Base-by-base conservation (phyloP, 2,329 filamentous ascomycete species). In the Sporothrix sp. region DNA sequence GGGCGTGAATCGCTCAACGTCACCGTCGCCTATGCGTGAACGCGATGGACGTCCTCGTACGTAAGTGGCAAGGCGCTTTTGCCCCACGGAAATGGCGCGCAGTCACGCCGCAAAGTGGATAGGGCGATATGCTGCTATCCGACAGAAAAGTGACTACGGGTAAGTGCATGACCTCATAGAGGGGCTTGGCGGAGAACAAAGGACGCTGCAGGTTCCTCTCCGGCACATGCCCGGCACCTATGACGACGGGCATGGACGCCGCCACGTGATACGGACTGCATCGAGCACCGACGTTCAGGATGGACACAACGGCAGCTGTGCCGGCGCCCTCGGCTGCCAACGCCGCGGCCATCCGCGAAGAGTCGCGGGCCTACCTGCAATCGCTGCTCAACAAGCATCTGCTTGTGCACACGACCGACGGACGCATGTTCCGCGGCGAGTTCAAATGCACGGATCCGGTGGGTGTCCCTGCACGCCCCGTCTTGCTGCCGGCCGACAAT, bases 401-500 rank as follows among this genome's bases (percentile, higher is more conserved):
- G 30, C 83, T 89, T 52, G 71, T 97, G 50, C 79, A 85, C 59
- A 87, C 85, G 13, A 86, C 81, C 4, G 91, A 97, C 64, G 81
- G 79, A 14, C 86, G 93, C 54, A 82, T 95, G 65, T 98, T 97
- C 66, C 80, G 89, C 50, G 93, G 93, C 18, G 76, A 82, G 56
- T 86, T 98, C 69, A 96, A 94, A 68, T 98, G 93, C 71, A 96
- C 90, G 27, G 93, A 98, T 71, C 81, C 85, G 53, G 89, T 94
- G 27, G 4, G n/a, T 14, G n/a, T 1, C 7, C 13, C 33, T 9
- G 16, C 33, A 10, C n/a, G 16, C 33, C 14, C 10, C 16, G 39
- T 38, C 27, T 53, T 28, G 44, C 53, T 18, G n/a, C n/a, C n/a
- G n/a, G n/a, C n/a, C n/a, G n/a, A n/a, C n/a, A n/a, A n/a, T n/a